Percentiles rank a stretch among this genome's conserved stretches.
These are phyloP conservation scores for Phytophthora kernoviae DNA, from an alignment of 352 stramenopile genomes.

Conservation along the genomic window DNA sequence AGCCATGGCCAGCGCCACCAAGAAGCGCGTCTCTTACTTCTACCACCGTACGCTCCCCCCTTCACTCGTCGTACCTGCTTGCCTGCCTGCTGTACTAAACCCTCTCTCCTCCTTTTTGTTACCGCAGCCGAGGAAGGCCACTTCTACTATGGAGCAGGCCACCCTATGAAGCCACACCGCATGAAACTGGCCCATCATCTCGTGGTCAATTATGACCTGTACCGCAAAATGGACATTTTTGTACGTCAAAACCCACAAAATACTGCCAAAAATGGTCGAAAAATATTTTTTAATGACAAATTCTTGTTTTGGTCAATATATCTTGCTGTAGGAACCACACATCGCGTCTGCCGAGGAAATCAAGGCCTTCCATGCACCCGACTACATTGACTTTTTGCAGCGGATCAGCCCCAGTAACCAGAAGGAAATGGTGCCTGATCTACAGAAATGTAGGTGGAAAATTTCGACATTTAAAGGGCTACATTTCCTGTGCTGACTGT, in stretches of 20 bases:
- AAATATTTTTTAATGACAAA: not conserved
- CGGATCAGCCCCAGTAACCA: constrained; percentile 96
- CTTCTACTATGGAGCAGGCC: constrained; percentile 96
- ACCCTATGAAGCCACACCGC: constrained; percentile 98
- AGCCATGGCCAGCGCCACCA: constrained; percentile 52
- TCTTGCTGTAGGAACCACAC: constrained; percentile 63
- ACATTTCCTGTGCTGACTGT: not conserved
- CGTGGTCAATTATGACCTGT: constrained; percentile 98
- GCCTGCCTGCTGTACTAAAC: constrained; percentile 3
- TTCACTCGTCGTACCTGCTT: not conserved
- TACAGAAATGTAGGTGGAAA: constrained; percentile 70
- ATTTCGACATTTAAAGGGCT: not conserved
- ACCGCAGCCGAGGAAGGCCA: constrained; percentile 93
- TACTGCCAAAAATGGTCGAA: not conserved
- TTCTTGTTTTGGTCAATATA: not conserved
- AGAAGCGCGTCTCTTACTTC: constrained; percentile 88
- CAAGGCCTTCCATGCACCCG: constrained; percentile 95
- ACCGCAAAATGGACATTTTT: constrained; percentile 99
- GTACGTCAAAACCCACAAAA: constrained; percentile 57
- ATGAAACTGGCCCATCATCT: constrained; percentile 99
- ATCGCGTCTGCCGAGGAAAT: constrained; percentile 93
- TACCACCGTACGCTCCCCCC: constrained; percentile 70
- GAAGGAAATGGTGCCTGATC: constrained; percentile 72
- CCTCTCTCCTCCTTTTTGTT: constrained; percentile 6
- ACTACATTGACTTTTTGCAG: constrained; percentile 99